A percentile compares a stretch with the other conserved stretches of the same genome.
Evolutionary conservation across 2,329 filamentous ascomycete species (phyloP).

Genomic region (Trichoderma sp.): DNA sequence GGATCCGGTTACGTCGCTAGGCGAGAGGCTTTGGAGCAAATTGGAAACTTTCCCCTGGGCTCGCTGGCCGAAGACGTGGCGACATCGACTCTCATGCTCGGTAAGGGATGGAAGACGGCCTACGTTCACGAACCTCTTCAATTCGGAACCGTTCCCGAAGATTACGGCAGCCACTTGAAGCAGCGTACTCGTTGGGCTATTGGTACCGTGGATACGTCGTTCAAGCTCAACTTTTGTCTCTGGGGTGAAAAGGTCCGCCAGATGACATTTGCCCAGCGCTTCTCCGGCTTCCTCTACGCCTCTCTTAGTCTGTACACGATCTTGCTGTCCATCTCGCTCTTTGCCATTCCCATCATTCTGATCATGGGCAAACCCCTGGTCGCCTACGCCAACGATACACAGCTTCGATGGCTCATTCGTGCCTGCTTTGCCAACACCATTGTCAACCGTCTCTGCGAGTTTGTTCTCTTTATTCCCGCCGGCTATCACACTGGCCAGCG

Average conservation of each 20-base stretch:
- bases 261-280: constrained; percentile 56
- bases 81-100: constrained; percentile 57
- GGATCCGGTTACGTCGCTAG: constrained; percentile 61
- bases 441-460: constrained; percentile 53
- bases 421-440: constrained; percentile 51
- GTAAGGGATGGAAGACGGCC: constrained; percentile 60
- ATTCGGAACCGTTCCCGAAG: constrained; percentile 58
- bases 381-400: constrained; percentile 49
- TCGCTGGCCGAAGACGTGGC: constrained; percentile 60
- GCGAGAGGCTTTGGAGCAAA: constrained; percentile 57
- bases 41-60: constrained; percentile 59
- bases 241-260: constrained; percentile 50
- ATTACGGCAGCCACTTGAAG: constrained; percentile 53
- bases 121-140: constrained; percentile 59
- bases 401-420: constrained; percentile 59
- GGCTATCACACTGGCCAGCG: constrained; percentile 59
- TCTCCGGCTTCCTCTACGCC: constrained; percentile 57
- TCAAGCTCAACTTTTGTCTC: constrained; percentile 59
- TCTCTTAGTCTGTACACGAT: constrained; percentile 56
- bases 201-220: constrained; percentile 55
- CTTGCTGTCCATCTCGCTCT: constrained; percentile 51
- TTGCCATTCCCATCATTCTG: constrained; percentile 58
- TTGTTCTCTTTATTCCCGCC: constrained; percentile 56
- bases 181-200: constrained; percentile 57
- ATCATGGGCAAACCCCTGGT: constrained; percentile 56